Base-by-base conservation (phyloP, 148 eudicot species). In the Rhododendron simsii region DNA sequence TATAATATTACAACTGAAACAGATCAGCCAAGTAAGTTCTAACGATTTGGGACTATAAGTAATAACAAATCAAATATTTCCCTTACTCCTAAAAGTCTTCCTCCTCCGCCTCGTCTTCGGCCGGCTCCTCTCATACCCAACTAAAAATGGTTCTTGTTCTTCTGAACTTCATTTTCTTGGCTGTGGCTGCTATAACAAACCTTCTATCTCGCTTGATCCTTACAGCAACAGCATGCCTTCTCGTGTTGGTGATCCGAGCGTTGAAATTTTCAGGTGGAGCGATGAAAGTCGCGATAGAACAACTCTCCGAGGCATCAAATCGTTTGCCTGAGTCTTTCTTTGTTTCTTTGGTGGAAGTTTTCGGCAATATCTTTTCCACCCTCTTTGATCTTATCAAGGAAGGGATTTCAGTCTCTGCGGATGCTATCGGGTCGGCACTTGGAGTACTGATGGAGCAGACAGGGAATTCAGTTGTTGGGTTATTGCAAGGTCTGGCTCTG, bases 241-340 rank as follows among this genome's bases (percentile, higher is more conserved):
- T 95, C 0, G 92, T 95, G 26, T 77, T 91, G 21, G 5, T 89
- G 88, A 90, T 95, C 85, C 95, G 90, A 28, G 92, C 90, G 9
- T 89, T 91, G 44, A 91, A 91, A 76, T 88, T 93, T 4, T 33
- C 18, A 2, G 41, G 41, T 2, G 76, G 20, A 71, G 76, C 41
- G 5, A 5, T 71, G 21, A 14, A 71, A 33, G 21, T 2, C 76
- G 6, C 2, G 21, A 0, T 30, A 30, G 41, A 71, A 30, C 20
- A 71, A 30, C 39, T 30, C 76, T 30, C 8, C 8, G 21, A 1
- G 5, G 20, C 76, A 4, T 71, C 76, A 71, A 33, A 15, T 11
- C 47, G 26, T 92, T 92, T 0, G 92, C 92, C 92, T 6, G 90
- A 90, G 84, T 89, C 87, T 1, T 89, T 90, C 16, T 89, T 90